phyloP scores from a whole-genome alignment of 2,329 filamentous ascomycete genomes.

The Cladosporium colombiae region DNA sequence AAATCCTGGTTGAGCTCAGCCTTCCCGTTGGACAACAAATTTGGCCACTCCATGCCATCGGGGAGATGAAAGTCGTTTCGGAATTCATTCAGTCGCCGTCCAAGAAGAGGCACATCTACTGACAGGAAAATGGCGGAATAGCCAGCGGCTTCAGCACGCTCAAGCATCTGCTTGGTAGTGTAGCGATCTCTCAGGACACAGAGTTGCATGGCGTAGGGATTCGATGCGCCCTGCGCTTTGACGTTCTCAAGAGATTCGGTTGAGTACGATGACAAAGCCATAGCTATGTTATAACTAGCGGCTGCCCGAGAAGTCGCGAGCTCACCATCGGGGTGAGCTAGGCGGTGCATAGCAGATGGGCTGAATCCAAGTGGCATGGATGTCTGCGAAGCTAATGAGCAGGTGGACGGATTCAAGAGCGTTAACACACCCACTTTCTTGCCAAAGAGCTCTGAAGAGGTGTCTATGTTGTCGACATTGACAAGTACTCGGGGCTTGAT shows the following conservation, averaged over 20 bases:
- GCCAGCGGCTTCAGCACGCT: slow-evolving; percentile 36
- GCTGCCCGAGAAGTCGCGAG: slow-evolving; percentile 52
- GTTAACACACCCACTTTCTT: slow-evolving; percentile 24
- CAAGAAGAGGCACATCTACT: slow-evolving; percentile 53
- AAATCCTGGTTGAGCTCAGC: not conserved
- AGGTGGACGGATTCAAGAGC: slow-evolving; percentile 23
- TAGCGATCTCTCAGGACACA: slow-evolving; percentile 56
- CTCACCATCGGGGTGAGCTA: slow-evolving; percentile 56
- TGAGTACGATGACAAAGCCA: slow-evolving; percentile 54
- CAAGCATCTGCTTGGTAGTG: slow-evolving; percentile 47
- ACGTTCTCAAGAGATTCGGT: slow-evolving; percentile 56
- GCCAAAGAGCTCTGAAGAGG: slow-evolving; percentile 50
- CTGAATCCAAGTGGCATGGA: slow-evolving; percentile 56
- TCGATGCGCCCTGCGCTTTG: slow-evolving; percentile 42
- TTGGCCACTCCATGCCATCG: slow-evolving; percentile 31
- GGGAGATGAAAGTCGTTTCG: slow-evolving; percentile 53
- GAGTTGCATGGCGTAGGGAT: slow-evolving; percentile 57
- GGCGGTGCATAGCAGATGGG: slow-evolving; percentile 55
- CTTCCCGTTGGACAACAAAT: not conserved
- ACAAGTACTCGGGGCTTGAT: slow-evolving; percentile 42
- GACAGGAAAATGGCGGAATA: slow-evolving; percentile 55
- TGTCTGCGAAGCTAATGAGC: not conserved
- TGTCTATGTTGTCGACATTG: slow-evolving; percentile 44
- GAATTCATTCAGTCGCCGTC: slow-evolving; percentile 52
- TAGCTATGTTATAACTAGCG: slow-evolving; percentile 45